These are phyloP conservation scores for Aspergillus heteromorphus DNA, from an alignment of 495 filamentous ascomycete species.

Conservation along the genomic window DNA sequence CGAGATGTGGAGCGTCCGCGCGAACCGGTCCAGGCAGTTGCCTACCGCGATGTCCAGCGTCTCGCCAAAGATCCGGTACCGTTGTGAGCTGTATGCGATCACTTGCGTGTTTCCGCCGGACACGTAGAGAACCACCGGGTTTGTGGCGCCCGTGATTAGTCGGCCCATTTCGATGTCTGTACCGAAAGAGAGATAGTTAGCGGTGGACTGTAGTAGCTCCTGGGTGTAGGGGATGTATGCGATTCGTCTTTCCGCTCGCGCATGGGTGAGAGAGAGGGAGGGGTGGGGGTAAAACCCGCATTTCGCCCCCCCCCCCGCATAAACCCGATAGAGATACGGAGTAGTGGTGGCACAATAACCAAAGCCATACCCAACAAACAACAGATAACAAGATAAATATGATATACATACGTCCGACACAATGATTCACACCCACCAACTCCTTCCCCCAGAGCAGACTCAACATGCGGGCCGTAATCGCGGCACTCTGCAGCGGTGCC, in stretches of 20 bases:
- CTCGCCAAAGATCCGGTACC: slow-evolving; percentile 97
- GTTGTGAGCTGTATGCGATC: slow-evolving; percentile 88
- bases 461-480: slow-evolving; percentile 76
- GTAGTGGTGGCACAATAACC: too few species aligned
- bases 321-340: too few species aligned
- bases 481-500: slow-evolving; percentile 84
- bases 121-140: slow-evolving; percentile 94
- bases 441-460: slow-evolving; percentile 80
- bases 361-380: too few species aligned
- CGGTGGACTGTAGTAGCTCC: not conserved
- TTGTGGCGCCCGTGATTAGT: slow-evolving; percentile 82
- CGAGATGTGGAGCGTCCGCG: slow-evolving; percentile 78
- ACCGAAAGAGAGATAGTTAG: not conserved
- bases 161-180: slow-evolving; percentile 94
- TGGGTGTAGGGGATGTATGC: not conserved
- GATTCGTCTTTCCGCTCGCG: not conserved
- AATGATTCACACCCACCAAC: slow-evolving; percentile 93
- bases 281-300: too few species aligned
- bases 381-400: too few species aligned
- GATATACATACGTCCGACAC: slow-evolving; percentile 72
- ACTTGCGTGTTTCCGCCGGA: slow-evolving; percentile 97
- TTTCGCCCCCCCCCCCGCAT: too few species aligned
- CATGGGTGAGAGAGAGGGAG: not conserved
- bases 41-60: slow-evolving; percentile 96
- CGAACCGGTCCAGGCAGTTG: slow-evolving; percentile 95